Conservation (phyloP, 2,329 filamentous ascomycete species). For the Talaromyces sp. region DNA sequence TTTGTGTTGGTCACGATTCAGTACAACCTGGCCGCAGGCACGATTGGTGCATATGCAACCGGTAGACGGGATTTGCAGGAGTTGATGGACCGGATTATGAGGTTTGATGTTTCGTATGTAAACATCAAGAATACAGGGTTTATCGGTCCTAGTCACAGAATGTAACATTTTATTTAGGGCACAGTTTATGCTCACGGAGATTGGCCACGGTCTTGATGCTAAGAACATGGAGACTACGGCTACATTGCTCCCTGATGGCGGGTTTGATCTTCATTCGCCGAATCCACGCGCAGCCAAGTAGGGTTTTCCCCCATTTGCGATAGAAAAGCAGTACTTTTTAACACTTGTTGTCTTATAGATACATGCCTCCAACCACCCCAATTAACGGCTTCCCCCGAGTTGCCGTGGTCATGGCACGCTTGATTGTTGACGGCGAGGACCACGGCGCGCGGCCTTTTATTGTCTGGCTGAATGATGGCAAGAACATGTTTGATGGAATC, state of each 20-base stretch:
- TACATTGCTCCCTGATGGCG: conserved; percentile 27
- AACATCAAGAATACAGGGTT: not conserved
- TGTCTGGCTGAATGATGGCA: conserved; percentile 21
- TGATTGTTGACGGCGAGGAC: conserved; percentile 21
- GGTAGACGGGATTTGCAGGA: conserved; percentile 12
- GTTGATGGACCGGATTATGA: conserved; percentile 14
- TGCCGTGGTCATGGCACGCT: conserved; percentile 29
- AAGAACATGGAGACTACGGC: conserved; percentile 35
- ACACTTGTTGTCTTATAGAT: not conserved
- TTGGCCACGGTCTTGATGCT: conserved; percentile 37
- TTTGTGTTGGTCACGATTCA: conserved; percentile 28
- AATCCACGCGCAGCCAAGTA: conserved; percentile 26
- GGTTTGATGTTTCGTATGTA: conserved; percentile 18
- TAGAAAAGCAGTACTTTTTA: not conserved
- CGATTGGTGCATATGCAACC: conserved; percentile 13
- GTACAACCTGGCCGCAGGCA: conserved; percentile 17
- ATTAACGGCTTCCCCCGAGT: conserved; percentile 19
- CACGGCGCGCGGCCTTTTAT: conserved; percentile 27
- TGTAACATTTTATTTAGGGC: conserved; percentile 4
- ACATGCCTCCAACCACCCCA: conserved; percentile 13
- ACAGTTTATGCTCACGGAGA: conserved; percentile 37
- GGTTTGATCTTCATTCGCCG: conserved; percentile 31
- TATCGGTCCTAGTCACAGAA: not conserved
- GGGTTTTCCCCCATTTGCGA: conserved; percentile 14
- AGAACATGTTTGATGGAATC: conserved; percentile 23